Evolutionary conservation across 1,284 basidiomycete species (phyloP).

Genomic region (Limonomyces culmigenus): DNA sequence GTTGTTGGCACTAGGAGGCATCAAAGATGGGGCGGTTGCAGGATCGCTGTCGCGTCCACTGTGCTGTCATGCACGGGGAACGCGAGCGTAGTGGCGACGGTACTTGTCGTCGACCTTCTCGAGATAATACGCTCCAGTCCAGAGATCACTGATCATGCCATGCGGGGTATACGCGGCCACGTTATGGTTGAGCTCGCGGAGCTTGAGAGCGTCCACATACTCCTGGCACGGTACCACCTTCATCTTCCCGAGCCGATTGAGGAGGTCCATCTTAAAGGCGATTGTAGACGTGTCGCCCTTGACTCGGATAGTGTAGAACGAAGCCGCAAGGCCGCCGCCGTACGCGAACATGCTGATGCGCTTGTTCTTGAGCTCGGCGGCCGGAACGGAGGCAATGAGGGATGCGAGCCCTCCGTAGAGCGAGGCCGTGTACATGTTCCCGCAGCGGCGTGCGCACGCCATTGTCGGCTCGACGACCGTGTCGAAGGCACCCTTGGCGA

Average conservation of each 20-base stretch:
- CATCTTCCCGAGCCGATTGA: conserved; percentile 69
- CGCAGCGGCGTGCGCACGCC: conserved; percentile 74
- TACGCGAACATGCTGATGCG: conserved; percentile 88
- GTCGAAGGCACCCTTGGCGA: conserved; percentile 59
- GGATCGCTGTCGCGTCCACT: conserved; percentile 6
- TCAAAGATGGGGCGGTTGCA: neutral
- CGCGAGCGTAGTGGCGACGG: conserved; percentile 71
- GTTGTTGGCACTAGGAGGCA: too few relatives aligned
- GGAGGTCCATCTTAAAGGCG: conserved; percentile 62
- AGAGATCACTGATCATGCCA: conserved; percentile 83
- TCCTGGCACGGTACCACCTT: conserved; percentile 84
- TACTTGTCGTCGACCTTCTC: conserved; percentile 85
- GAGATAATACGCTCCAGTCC: conserved; percentile 91
- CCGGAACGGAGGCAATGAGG: conserved; percentile 54
- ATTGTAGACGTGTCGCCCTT: conserved; percentile 78
- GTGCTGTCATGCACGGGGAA: conserved; percentile 26
- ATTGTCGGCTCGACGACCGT: conserved; percentile 62
- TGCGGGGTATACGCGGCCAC: conserved; percentile 73
- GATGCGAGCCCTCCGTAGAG: conserved; percentile 88
- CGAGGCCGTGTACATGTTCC: conserved; percentile 99
- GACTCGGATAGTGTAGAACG: conserved; percentile 78
- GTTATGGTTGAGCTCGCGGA: conserved; percentile 95
- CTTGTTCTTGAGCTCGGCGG: conserved; percentile 57
- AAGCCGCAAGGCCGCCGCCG: conserved; percentile 83
- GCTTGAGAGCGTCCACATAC: conserved; percentile 66